A percentile compares a stretch with the other conserved stretches of the same genome.
phyloP scores from a whole-genome alignment of 805 yeast species.

The Saturnispora hagleri region DNA sequence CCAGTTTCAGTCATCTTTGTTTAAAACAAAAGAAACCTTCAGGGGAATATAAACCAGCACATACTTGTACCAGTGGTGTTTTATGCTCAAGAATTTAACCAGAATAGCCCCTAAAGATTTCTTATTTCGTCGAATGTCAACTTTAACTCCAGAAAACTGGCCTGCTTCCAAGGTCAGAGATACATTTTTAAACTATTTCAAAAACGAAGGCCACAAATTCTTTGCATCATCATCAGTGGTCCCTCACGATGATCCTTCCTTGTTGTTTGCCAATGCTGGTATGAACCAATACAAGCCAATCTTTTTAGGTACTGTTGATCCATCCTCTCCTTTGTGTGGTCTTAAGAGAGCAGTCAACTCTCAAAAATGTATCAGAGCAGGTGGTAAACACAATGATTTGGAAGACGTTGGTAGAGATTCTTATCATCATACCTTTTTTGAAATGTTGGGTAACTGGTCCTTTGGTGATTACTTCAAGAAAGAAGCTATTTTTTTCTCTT shows the following conservation, averaged over 20 bases:
- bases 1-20: not conserved
- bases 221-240: slow-evolving; percentile 92
- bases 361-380: slow-evolving; percentile 98
- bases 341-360: slow-evolving; percentile 90
- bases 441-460: slow-evolving; percentile 99
- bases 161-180: slow-evolving; percentile 50
- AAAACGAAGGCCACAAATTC: slow-evolving; percentile 58
- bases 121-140: slow-evolving; percentile 7
- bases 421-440: slow-evolving; percentile 97
- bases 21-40: not conserved
- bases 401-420: slow-evolving; percentile 98
- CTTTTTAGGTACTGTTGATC: slow-evolving; percentile 95
- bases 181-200: slow-evolving; percentile 79
- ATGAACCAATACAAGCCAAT: slow-evolving; percentile 99
- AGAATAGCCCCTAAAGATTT: not conserved
- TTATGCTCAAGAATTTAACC: not conserved
- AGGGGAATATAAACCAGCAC: not conserved
- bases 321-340: slow-evolving; percentile 74
- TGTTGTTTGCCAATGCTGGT: slow-evolving; percentile 96
- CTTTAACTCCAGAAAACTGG: slow-evolving; percentile 29
- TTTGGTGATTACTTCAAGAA: slow-evolving; percentile 97
- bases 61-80: not conserved
- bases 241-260: slow-evolving; percentile 97
- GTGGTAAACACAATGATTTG: slow-evolving; percentile 96
- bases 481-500: slow-evolving; percentile 81